Evolutionary conservation across 768 basidiomycete species (phyloP).

Genomic region (Xerocomellus amylosporus): DNA sequence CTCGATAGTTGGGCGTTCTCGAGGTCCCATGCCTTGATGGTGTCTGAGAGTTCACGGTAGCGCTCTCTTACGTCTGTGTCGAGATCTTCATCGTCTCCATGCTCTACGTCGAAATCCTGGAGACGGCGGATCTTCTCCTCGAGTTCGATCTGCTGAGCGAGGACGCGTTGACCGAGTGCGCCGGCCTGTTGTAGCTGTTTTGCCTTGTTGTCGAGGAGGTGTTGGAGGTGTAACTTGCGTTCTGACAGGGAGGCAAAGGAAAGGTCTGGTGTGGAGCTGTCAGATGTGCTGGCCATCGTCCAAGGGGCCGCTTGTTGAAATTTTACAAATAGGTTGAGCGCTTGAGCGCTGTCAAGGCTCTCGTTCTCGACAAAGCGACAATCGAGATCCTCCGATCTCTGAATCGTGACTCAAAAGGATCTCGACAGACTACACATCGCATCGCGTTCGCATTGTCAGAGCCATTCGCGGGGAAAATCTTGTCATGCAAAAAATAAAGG

Average conservation of each 20-base stretch:
- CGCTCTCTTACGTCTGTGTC: constrained; percentile 67
- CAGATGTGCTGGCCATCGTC: constrained; percentile 42
- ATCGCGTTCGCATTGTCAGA: constrained; percentile 6
- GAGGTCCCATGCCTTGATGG: constrained; percentile 71
- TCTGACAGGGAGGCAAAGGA: constrained; percentile 52
- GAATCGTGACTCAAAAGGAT: too few species aligned
- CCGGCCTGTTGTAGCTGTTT: constrained; percentile 90
- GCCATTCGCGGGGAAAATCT: neutral
- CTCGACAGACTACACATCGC: constrained; percentile 1
- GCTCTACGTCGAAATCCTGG: constrained; percentile 66
- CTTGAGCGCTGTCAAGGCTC: too few species aligned
- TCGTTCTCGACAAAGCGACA: too few species aligned
- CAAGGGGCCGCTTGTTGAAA: constrained; percentile 15
- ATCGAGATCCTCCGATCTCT: too few species aligned
- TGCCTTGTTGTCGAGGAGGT: constrained; percentile 85
- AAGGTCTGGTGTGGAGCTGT: constrained; percentile 44
- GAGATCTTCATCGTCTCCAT: constrained; percentile 59
- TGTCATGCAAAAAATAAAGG: neutral
- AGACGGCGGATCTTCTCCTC: constrained; percentile 84
- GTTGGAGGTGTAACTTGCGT: constrained; percentile 60
- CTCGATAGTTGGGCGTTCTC: constrained; percentile 77
- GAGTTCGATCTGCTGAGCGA: constrained; percentile 90
- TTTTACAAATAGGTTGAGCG: constrained; percentile 8
- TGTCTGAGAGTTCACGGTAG: constrained; percentile 74
- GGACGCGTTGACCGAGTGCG: constrained; percentile 88